Evolutionary conservation across 2,329 filamentous ascomycete genomes (phyloP).

Genomic region (Trichoderma arundinaceum): DNA sequence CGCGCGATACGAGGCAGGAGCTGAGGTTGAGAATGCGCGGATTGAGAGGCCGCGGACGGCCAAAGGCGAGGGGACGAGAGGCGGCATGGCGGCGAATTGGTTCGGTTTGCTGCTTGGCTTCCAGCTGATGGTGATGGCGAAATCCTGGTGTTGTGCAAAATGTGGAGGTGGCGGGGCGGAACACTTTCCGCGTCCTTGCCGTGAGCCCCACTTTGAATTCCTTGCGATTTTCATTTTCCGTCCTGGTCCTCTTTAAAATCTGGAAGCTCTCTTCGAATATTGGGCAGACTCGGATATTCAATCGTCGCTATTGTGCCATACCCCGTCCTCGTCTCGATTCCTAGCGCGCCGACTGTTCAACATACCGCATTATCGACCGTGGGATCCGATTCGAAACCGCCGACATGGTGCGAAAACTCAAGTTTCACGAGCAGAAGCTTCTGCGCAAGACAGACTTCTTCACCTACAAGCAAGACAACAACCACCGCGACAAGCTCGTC

Average conservation of each 20-base stretch:
- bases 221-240: slow-evolving; percentile 16
- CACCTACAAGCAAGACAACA: slow-evolving; percentile 86
- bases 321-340: not conserved
- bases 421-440: slow-evolving; percentile 96
- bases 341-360: not conserved
- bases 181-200: slow-evolving; percentile 14
- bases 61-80: slow-evolving; percentile 44
- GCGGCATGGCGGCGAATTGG: slow-evolving; percentile 45
- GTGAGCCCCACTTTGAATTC: slow-evolving; percentile 17
- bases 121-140: slow-evolving; percentile 19
- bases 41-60: slow-evolving; percentile 36
- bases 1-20: slow-evolving; percentile 38
- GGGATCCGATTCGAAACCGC: not conserved
- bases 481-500: slow-evolving; percentile 81
- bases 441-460: slow-evolving; percentile 93
- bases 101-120: not conserved
- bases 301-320: not conserved
- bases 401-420: slow-evolving; percentile 92
- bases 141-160: slow-evolving; percentile 23
- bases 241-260: not conserved
- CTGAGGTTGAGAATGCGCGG: slow-evolving; percentile 43
- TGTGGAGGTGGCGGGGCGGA: slow-evolving; percentile 28
- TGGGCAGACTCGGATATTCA: no score
- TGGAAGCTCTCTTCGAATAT: no score
- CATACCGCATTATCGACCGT: not conserved